These are phyloP conservation scores for Aspergillus brasiliensis DNA, from an alignment of 2,329 filamentous ascomycete species.

Conservation along the genomic window DNA sequence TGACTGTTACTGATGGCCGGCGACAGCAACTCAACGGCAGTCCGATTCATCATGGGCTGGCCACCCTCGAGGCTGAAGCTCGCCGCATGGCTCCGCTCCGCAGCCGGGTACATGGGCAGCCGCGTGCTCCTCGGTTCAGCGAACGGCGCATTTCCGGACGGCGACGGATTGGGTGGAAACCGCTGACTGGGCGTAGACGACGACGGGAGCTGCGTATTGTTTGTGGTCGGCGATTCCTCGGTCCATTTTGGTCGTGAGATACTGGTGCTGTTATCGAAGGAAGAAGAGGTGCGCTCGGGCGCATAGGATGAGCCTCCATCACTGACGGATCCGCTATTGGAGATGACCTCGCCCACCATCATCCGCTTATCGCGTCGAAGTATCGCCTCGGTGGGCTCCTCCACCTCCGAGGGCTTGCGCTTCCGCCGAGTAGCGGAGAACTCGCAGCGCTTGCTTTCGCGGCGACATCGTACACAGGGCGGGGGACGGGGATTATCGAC, in stretches of 20 bases:
- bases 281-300: slow-evolving; percentile 26
- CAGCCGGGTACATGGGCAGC: slow-evolving; percentile 28
- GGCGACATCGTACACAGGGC: slow-evolving; percentile 87
- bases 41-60: slow-evolving; percentile 60
- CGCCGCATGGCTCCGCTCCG: slow-evolving; percentile 26
- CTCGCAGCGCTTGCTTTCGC: slow-evolving; percentile 95
- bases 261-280: slow-evolving; percentile 24
- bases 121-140: slow-evolving; percentile 30
- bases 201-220: background rate
- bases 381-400: slow-evolving; percentile 45
- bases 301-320: slow-evolving; percentile 30
- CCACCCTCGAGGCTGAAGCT: slow-evolving; percentile 51
- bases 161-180: background rate
- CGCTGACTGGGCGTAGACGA: slow-evolving; percentile 10
- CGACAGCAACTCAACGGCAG: slow-evolving; percentile 61
- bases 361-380: slow-evolving; percentile 53
- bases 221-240: background rate
- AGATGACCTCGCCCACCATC: slow-evolving; percentile 51
- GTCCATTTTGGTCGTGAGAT: slow-evolving; percentile 21
- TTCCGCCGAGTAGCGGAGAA: slow-evolving; percentile 95
- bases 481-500: slow-evolving; percentile 94
- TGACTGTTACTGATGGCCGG: slow-evolving; percentile 84
- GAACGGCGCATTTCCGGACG: slow-evolving; percentile 28
- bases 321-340: slow-evolving; percentile 26
- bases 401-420: slow-evolving; percentile 66